These are phyloP conservation scores for Sclerotinia glacialis DNA, from an alignment of 2,329 filamentous ascomycete genomes.

Conservation along the genomic window DNA sequence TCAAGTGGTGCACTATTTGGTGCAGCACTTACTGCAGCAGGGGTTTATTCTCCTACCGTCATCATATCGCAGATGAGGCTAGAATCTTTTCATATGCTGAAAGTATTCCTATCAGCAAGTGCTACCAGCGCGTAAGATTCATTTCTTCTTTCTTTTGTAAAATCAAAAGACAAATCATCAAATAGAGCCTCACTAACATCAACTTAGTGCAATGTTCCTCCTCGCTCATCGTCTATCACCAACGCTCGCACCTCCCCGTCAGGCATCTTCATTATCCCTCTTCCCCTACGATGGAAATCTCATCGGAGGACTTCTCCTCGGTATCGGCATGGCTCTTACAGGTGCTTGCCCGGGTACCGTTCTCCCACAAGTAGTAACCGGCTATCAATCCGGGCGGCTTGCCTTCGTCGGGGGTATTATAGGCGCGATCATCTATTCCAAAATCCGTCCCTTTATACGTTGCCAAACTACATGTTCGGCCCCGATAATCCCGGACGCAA, in stretches of 20 bases:
- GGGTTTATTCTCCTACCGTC: conserved; percentile 58
- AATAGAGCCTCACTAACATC: not conserved
- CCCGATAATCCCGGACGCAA: not conserved
- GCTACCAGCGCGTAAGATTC: conserved; percentile 57
- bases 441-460: conserved; percentile 19
- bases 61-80: conserved; percentile 61
- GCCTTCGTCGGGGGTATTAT: conserved; percentile 53
- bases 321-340: conserved; percentile 63
- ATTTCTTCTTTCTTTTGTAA: not conserved
- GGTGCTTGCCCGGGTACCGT: conserved; percentile 66
- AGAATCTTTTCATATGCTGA: conserved; percentile 62
- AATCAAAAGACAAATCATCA: not conserved
- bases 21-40: conserved; percentile 57
- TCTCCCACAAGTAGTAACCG: conserved; percentile 57
- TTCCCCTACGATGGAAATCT: conserved; percentile 63
- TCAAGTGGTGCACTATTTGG: conserved; percentile 56
- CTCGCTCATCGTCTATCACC: conserved; percentile 29
- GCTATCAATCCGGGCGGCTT: conserved; percentile 51
- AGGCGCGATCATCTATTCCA: conserved; percentile 52
- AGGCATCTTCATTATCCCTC: conserved; percentile 40
- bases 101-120: conserved; percentile 61
- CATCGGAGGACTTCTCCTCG: conserved; percentile 59
- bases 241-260: conserved; percentile 11
- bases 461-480: not conserved
- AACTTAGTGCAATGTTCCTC: conserved; percentile 41